phyloP scores from a whole-genome alignment of 495 filamentous ascomycete genomes.

The Acidiella bohemica region DNA sequence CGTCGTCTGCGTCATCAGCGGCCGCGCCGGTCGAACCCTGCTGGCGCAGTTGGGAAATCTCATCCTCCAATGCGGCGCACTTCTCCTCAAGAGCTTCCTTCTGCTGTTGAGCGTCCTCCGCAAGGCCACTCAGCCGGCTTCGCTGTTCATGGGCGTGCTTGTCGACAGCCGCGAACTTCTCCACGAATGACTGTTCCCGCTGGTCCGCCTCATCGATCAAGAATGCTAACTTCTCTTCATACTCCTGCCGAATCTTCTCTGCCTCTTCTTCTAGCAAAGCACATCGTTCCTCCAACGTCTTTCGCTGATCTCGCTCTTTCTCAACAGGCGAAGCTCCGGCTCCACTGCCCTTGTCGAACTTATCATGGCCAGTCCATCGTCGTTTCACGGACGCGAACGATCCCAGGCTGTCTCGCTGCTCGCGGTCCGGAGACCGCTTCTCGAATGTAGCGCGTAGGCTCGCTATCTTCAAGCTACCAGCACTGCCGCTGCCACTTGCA shows the following conservation, averaged over 20 bases:
- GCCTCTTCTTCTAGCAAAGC: conserved; percentile 3
- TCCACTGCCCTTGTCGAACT: too few relatives aligned
- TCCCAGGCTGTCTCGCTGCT: background rate
- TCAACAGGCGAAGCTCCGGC: too few relatives aligned
- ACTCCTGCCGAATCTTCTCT: conserved; percentile 1
- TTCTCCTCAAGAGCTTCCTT: background rate
- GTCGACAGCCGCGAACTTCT: conserved; percentile 1
- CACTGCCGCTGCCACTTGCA: conserved; percentile 5
- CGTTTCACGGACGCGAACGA: background rate
- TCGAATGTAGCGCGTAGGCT: conserved; percentile 14
- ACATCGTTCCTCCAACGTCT: conserved; percentile 5
- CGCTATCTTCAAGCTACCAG: conserved; percentile 17
- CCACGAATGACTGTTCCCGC: background rate
- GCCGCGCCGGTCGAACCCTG: too few relatives aligned
- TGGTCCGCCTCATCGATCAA: conserved; percentile 4
- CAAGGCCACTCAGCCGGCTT: too few relatives aligned
- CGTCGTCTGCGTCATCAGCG: too few relatives aligned
- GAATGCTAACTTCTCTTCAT: conserved; percentile 9
- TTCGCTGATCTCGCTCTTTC: conserved; percentile 9
- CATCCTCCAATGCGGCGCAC: background rate
- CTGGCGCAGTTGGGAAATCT: too few relatives aligned
- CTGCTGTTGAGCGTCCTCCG: background rate
- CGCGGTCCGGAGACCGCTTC: background rate
- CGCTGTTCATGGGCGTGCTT: background rate
- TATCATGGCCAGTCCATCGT: background rate